phyloP scores from a whole-genome alignment of 495 filamentous ascomycete species.

The Glonium stellatum region DNA sequence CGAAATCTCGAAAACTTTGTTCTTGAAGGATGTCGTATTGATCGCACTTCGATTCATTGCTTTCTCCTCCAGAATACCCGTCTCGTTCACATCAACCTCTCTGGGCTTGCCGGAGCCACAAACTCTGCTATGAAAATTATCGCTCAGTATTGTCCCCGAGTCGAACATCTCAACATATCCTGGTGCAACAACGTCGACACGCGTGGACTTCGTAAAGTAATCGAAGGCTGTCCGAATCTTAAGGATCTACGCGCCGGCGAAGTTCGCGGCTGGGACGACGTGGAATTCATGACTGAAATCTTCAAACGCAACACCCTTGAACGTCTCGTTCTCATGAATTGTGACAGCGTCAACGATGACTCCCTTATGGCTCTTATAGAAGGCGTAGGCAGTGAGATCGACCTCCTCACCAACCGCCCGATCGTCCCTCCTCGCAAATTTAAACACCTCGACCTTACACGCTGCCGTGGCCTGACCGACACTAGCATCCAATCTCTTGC shows the following conservation, averaged over 20 bases:
- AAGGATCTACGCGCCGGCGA: slow-evolving; percentile 79
- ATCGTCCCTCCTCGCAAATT: slow-evolving; percentile 72
- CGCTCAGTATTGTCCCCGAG: slow-evolving; percentile 68
- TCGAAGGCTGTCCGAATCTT: slow-evolving; percentile 64
- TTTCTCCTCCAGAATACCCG: slow-evolving; percentile 71
- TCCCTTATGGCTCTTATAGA: slow-evolving; percentile 64
- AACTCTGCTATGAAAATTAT: slow-evolving; percentile 86
- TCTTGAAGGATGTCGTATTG: slow-evolving; percentile 81
- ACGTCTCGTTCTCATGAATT: slow-evolving; percentile 68
- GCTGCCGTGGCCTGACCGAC: slow-evolving; percentile 68
- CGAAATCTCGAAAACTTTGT: slow-evolving; percentile 81
- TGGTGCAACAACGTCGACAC: slow-evolving; percentile 86
- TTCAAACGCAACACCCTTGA: slow-evolving; percentile 77
- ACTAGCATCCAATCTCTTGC: slow-evolving; percentile 59
- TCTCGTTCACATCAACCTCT: slow-evolving; percentile 76
- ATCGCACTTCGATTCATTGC: slow-evolving; percentile 68
- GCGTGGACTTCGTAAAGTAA: slow-evolving; percentile 65
- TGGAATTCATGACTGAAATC: slow-evolving; percentile 60
- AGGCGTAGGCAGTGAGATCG: slow-evolving; percentile 65
- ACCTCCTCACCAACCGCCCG: slow-evolving; percentile 66
- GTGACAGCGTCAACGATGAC: slow-evolving; percentile 66
- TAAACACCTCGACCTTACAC: slow-evolving; percentile 76
- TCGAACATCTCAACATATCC: slow-evolving; percentile 79
- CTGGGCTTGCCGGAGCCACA: slow-evolving; percentile 68
- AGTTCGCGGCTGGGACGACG: slow-evolving; percentile 67